phyloP scores from a whole-genome alignment of 345 rosid species.

The Psidium friedrichsthalianum region DNA sequence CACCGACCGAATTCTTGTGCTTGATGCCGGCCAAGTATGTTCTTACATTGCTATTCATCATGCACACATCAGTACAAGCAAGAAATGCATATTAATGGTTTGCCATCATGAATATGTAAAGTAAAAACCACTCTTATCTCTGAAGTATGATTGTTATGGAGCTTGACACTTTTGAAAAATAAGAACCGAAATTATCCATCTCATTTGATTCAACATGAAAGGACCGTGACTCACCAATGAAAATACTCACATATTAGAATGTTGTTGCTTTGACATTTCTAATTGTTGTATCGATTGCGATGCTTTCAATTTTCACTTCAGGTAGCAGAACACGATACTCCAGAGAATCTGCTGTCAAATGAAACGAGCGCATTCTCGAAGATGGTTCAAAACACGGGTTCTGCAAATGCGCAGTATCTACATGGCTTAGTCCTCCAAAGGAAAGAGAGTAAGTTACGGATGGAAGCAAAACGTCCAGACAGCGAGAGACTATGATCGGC shows the following conservation, averaged over 20 bases:
- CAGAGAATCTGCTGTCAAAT: constrained; percentile 50
- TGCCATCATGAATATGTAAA: neutral
- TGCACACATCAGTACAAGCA: neutral
- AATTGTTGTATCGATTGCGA: neutral
- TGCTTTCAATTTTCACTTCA: constrained; percentile 9
- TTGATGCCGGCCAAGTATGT: constrained; percentile 76
- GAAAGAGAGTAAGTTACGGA: constrained; percentile 11
- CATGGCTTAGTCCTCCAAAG: constrained; percentile 39
- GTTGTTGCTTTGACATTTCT: neutral
- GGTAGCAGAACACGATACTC: constrained; percentile 70
- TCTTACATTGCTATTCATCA: neutral
- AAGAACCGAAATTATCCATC: neutral
- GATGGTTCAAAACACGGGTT: constrained; percentile 79
- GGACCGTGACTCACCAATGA: neutral
- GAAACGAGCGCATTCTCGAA: constrained; percentile 52
- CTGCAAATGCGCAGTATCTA: constrained; percentile 65
- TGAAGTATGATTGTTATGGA: neutral
- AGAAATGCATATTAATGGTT: neutral
- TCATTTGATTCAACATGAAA: neutral
- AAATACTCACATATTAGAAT: neutral
- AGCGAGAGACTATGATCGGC: constrained; percentile 30
- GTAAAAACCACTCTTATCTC: neutral
- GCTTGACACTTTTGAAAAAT: neutral
- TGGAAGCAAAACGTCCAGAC: neutral
- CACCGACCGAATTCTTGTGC: constrained; percentile 74